Evolutionary conservation across 1,139 yeast genomes (phyloP), one percentile per base, ranked within the genome.

Genomic region (Candida smagusa): DNA sequence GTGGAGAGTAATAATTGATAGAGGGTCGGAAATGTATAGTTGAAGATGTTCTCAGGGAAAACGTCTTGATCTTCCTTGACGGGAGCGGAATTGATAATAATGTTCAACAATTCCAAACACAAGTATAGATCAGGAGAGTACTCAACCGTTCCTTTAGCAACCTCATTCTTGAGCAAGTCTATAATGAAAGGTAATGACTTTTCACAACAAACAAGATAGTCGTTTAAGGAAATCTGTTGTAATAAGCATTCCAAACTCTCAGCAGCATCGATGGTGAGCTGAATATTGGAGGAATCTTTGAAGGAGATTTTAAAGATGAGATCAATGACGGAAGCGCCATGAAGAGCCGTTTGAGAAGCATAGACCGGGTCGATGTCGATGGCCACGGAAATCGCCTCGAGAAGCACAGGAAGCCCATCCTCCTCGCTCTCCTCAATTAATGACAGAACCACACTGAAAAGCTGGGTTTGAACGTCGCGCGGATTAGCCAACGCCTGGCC

Each of bases 251-350:
- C 77, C 32, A 90, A 64, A 50, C 80, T 72, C 34, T 77, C 83
- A 4, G 72, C 53, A 1, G 89, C 75, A 34, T 84, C 89, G 13
- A 82, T 74, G 2, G 79, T 72, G 28, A 83, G 66, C 53, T 84
- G 87, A 21, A 85, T 64, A 52, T 88, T 87, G 0, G 90, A 76
- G 1, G 95, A 78, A 50, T 87, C 92, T 47, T 80, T 81, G 40
- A 80, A 77, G 0, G 92, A 82, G 22, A 87, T 72, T 19, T 71
- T 62, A 48, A 87, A 74, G 3, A 88, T 68, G 31, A 87, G 56
- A 33, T 74, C 75, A 13, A 86, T 66, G 2, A 67, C 64, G 22
- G 50, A 53, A 6, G 50, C 43, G 1, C 51, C 53, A 5, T 45
- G 42, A 4, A 60, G 34, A 6, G 34, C 32, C 1, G 71, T 60